phyloP scores from a whole-genome alignment of 805 yeast species.

The Barnettozyma salicaria region DNA sequence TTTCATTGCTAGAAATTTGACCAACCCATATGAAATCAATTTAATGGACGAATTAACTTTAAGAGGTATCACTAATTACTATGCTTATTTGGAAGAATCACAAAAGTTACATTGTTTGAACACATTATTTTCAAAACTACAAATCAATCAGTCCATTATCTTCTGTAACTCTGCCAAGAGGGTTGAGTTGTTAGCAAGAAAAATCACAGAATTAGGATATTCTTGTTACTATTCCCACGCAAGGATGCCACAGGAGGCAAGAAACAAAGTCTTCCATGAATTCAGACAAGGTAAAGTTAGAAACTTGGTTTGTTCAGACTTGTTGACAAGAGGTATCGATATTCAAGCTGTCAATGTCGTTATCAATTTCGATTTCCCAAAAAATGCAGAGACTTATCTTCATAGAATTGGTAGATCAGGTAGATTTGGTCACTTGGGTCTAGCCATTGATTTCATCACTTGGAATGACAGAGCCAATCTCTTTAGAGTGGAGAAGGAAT shows the following conservation, averaged over 20 bases:
- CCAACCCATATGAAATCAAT: slow-evolving; percentile 91
- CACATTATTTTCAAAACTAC: slow-evolving; percentile 88
- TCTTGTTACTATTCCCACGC: slow-evolving; percentile 98
- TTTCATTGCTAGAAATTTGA: slow-evolving; percentile 86
- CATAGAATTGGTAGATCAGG: slow-evolving; percentile 99
- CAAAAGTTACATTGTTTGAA: slow-evolving; percentile 95
- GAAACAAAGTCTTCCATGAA: slow-evolving; percentile 97
- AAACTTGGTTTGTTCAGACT: slow-evolving; percentile 93
- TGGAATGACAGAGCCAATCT: slow-evolving; percentile 95
- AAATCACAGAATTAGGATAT: slow-evolving; percentile 92
- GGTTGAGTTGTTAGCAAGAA: slow-evolving; percentile 91
- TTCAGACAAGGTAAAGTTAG: slow-evolving; percentile 97
- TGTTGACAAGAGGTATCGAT: slow-evolving; percentile 96
- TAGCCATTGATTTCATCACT: slow-evolving; percentile 92
- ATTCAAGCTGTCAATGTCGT: slow-evolving; percentile 98
- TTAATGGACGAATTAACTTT: slow-evolving; percentile 96
- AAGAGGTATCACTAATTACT: slow-evolving; percentile 94
- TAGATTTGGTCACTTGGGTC: slow-evolving; percentile 96
- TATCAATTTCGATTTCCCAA: slow-evolving; percentile 96
- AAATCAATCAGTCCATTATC: slow-evolving; percentile 93
- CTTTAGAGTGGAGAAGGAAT: slow-evolving; percentile 93
- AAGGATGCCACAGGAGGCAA: slow-evolving; percentile 92
- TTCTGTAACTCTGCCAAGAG: slow-evolving; percentile 96
- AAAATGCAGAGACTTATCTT: slow-evolving; percentile 93
- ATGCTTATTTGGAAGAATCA: slow-evolving; percentile 96